Evolutionary conservation across 257 asterid genomes (phyloP).

Genomic region (Gynochthodes officinalis): DNA sequence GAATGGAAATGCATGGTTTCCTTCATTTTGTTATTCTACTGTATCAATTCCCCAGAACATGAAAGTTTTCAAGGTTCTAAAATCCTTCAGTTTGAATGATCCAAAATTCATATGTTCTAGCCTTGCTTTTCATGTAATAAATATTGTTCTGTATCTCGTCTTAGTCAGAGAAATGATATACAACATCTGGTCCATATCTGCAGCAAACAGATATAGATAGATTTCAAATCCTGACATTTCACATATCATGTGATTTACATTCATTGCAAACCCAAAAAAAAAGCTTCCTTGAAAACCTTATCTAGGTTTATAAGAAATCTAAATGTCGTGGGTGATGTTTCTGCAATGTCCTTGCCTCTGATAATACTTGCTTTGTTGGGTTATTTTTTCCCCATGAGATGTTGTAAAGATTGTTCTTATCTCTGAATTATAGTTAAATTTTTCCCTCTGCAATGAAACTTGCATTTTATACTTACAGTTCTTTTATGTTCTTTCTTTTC

Average conservation of each 20-base stretch:
- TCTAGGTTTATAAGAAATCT: neutral
- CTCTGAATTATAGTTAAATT: neutral
- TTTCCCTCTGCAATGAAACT: neutral
- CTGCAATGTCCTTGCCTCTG: neutral
- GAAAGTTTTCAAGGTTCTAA: neutral
- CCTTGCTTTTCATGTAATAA: neutral
- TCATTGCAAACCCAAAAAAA: neutral
- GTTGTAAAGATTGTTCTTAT: neutral
- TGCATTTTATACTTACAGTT: neutral
- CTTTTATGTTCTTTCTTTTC: slow-evolving; percentile 15
- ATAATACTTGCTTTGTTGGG: neutral
- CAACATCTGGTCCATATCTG: neutral
- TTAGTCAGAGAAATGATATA: neutral
- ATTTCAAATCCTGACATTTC: neutral
- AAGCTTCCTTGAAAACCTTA: neutral
- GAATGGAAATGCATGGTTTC: neutral
- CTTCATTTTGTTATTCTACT: neutral
- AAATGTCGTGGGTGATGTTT: too few relatives aligned
- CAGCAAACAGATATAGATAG: neutral
- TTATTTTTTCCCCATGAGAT: neutral
- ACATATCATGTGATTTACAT: neutral
- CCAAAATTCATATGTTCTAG: neutral
- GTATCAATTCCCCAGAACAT: neutral
- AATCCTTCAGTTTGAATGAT: neutral
- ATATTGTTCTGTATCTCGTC: neutral